Conservation (phyloP, 2,329 filamentous ascomycete species). For the Trichoderma arundinaceum region DNA sequence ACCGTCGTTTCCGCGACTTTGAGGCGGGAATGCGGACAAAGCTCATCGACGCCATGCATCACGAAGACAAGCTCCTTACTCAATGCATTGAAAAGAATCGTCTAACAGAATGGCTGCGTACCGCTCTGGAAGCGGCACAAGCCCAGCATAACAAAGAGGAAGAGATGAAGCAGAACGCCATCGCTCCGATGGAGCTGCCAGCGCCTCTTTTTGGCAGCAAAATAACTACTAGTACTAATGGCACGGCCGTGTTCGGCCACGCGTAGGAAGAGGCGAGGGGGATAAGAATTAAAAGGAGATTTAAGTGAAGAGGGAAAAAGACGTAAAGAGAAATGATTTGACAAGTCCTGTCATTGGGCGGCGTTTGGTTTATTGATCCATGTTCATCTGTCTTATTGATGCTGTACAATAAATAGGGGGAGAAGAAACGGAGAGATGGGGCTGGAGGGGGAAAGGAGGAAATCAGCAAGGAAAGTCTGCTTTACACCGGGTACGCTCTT, state of each 20-base stretch:
- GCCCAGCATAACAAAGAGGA: slow-evolving; percentile 44
- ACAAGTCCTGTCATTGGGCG: slow-evolving; percentile 32
- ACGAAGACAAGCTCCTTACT: slow-evolving; percentile 71
- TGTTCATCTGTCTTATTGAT: slow-evolving; percentile 30
- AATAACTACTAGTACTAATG: slow-evolving; percentile 18
- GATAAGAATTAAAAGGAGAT: neutral
- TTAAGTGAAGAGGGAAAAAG: neutral
- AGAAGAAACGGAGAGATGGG: neutral
- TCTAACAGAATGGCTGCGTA: slow-evolving; percentile 69
- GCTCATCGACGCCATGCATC: slow-evolving; percentile 72
- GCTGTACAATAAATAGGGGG: slow-evolving; percentile 28
- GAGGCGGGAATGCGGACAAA: slow-evolving; percentile 69
- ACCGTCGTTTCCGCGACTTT: slow-evolving; percentile 63
- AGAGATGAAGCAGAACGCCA: slow-evolving; percentile 38
- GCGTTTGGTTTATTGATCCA: slow-evolving; percentile 27
- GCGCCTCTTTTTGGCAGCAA: slow-evolving; percentile 13
- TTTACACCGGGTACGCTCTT: slow-evolving; percentile 6
- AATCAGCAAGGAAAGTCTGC: neutral
- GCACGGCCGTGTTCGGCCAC: neutral
- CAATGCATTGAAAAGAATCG: slow-evolving; percentile 70
- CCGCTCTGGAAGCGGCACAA: slow-evolving; percentile 48
- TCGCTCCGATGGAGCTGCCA: slow-evolving; percentile 10
- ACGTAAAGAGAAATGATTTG: slow-evolving; percentile 30
- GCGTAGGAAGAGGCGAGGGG: neutral
- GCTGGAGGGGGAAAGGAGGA: neutral